Base-by-base conservation (phyloP, 768 basidiomycete genomes). In the Saitozyma sp. region DNA sequence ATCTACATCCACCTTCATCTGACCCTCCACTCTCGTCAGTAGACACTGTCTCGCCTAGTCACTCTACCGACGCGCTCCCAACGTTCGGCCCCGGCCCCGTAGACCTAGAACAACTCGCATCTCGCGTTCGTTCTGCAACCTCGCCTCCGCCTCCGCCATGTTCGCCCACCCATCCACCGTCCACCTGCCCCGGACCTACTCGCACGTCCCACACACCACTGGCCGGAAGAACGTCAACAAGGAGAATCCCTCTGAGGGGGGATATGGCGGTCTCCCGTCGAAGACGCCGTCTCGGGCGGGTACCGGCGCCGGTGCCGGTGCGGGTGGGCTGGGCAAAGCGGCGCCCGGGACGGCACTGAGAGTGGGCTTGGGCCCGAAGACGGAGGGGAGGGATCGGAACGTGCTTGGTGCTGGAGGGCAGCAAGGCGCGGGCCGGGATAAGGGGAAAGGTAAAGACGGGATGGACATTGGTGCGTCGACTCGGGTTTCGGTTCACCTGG, bases 381-480 rank as follows among this genome's bases (percentile, higher is more conserved):
- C 72, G 7, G 74, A 64, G 29, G 65, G 58, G 10, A 71, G 64
- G 54, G 71, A 75, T 63, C 58, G 66, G 55, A 73, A 73, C 52
- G 61, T 70, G 9, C 16, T 65, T 53, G 40, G n/a, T 37, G 51
- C 29, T 11, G 42, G n/a, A 48, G 55, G 2, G 42, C 49, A 29
- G 9, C 54, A 46, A 41, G 29, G 9, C 46, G 51, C 19, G 29
- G 52, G 8, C 1, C 50, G 41, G 13, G 39, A 52, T 13, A 70
- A 68, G 49, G 71, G 63, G 11, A 71, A 71, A 51, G 72, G 70
- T 0, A 68, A 66, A 51, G 72, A 71, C 29, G 63, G 56, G n/a
- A 69, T 60, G n/a, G 70, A 71, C 41, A 71, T 76, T 40, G 74
- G 74, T 76, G n/a, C 56, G 71, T 73, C 14, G 43, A 8, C 40